phyloP scores from a whole-genome alignment of 495 filamentous ascomycete genomes.

The Penicillium cosmopolitanum region DNA sequence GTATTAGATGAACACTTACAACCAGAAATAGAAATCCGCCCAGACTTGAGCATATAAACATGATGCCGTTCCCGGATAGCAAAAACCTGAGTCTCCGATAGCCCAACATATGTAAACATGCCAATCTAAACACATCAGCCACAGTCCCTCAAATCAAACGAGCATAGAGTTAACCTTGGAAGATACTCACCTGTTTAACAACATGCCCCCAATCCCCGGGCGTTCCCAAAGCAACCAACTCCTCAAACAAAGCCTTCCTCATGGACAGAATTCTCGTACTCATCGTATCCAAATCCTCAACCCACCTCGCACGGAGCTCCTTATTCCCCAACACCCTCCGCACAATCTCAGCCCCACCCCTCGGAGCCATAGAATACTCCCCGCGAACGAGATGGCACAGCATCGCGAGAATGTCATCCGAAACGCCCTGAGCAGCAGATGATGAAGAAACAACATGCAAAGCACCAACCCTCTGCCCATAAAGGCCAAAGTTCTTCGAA shows the following conservation, averaged over 20 bases:
- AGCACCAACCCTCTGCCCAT: constrained; percentile 40
- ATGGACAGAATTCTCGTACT: constrained; percentile 31
- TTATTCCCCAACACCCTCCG: constrained; percentile 32
- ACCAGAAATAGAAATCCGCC: constrained; percentile 37
- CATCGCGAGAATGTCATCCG: constrained; percentile 13
- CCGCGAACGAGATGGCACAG: constrained; percentile 34
- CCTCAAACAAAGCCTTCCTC: constrained; percentile 30
- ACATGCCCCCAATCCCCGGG: constrained; percentile 26
- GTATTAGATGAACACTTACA: constrained; percentile 13
- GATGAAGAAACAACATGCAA: constrained; percentile 27
- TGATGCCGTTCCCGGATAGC: constrained; percentile 26
- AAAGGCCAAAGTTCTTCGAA: constrained; percentile 50
- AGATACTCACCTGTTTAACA: constrained; percentile 7
- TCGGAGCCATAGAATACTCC: constrained; percentile 38
- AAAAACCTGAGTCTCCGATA: constrained; percentile 23
- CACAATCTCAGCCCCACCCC: constrained; percentile 39
- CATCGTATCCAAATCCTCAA: constrained; percentile 37
- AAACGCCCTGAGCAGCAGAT: background rate
- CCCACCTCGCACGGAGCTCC: constrained; percentile 32
- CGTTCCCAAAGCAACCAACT: constrained; percentile 23
- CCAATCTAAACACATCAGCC: constrained; percentile 21
- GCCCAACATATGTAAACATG: constrained; percentile 36
- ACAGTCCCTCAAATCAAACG: no score
- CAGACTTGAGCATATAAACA: constrained; percentile 29
- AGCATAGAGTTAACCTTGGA: background rate